These are phyloP conservation scores for Tephrocybe sp. DNA, from an alignment of 768 basidiomycete species.

Conservation along the genomic window DNA sequence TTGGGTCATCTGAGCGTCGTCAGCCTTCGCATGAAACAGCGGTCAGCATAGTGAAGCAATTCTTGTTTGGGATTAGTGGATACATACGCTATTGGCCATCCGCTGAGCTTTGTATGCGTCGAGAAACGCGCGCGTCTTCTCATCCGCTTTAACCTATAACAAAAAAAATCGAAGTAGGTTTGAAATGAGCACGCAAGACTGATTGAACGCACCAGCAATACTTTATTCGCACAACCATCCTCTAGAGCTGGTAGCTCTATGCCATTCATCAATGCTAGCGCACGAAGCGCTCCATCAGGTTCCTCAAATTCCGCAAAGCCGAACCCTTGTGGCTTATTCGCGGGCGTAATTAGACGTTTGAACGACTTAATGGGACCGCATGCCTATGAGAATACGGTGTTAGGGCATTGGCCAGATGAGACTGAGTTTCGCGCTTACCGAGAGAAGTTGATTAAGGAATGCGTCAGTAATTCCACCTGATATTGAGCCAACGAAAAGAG, in stretches of 20 bases:
- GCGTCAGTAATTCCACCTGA: slow-evolving; percentile 86
- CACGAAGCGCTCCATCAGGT: slow-evolving; percentile 85
- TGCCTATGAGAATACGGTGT: slow-evolving; percentile 46
- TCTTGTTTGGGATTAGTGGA: neutral
- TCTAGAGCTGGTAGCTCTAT: slow-evolving; percentile 52
- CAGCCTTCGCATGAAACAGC: slow-evolving; percentile 44
- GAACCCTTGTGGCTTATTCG: slow-evolving; percentile 93
- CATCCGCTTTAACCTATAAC: slow-evolving; percentile 89
- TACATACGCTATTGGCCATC: slow-evolving; percentile 77
- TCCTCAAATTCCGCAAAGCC: slow-evolving; percentile 97
- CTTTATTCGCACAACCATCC: slow-evolving; percentile 53
- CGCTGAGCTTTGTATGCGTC: slow-evolving; percentile 82
- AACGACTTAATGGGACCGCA: slow-evolving; percentile 89
- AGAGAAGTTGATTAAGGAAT: slow-evolving; percentile 75
- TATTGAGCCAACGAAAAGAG: slow-evolving; percentile 92
- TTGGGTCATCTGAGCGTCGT: slow-evolving; percentile 62
- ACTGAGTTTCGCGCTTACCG: slow-evolving; percentile 51
- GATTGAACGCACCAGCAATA: slow-evolving; percentile 56
- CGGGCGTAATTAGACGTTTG: slow-evolving; percentile 89
- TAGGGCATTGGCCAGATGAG: neutral
- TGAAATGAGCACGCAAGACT: slow-evolving; percentile 39
- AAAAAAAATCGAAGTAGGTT: slow-evolving; percentile 35
- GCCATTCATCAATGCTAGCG: slow-evolving; percentile 45
- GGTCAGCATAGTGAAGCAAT: neutral
- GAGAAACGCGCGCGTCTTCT: slow-evolving; percentile 86